Evolutionary conservation across 1,139 yeast species (phyloP), one percentile per base, ranked within the genome.

Genomic region (Scheffersomyces insectosa): DNA sequence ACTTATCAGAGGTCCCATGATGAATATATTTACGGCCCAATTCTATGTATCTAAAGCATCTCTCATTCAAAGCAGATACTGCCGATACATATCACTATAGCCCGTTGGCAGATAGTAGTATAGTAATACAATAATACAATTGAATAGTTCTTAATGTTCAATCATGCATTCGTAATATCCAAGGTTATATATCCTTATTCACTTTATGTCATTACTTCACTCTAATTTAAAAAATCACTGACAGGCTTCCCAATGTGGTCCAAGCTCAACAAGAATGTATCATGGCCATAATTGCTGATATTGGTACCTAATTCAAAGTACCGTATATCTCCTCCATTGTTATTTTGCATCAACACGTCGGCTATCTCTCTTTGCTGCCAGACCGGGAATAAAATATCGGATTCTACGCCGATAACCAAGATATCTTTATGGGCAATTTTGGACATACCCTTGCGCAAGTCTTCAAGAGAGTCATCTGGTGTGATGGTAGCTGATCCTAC

Each of bases 321-420:
- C 46, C 71, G 69, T 39, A 85, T 73, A 27, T 57, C 51, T 2
- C 65, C 65, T 1, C 55, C 50, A 34, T 57, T 52, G 36, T 58
- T 56, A 25, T 68, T 65, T 32, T 72, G 68, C 43, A 65, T 67
- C 40, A 90, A 71, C 30, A 83, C 80, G 13, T 80, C 78, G 28
- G 82, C 84, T 42, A 89, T 83, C 60, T 91, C 97, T 43, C 84
- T 68, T 63, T 90, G 98, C 65, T 91, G 97, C 96, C 96, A 88
- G 33, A 85, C 89, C 1, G 98, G 98, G 71, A 90, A 90, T 42
- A 90, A 72, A 39, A 88, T 87, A 60, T 90, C 98, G 1, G 95
- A 85, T 59, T 88, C 95, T 7, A 90, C 97, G 5, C 98, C 98
- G 37, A 90, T 77, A 2, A 91, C 90, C 45, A 91, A 68, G 4